Evolutionary conservation across 1,284 basidiomycete genomes (phyloP).

Genomic region (Tylopilus sp.): DNA sequence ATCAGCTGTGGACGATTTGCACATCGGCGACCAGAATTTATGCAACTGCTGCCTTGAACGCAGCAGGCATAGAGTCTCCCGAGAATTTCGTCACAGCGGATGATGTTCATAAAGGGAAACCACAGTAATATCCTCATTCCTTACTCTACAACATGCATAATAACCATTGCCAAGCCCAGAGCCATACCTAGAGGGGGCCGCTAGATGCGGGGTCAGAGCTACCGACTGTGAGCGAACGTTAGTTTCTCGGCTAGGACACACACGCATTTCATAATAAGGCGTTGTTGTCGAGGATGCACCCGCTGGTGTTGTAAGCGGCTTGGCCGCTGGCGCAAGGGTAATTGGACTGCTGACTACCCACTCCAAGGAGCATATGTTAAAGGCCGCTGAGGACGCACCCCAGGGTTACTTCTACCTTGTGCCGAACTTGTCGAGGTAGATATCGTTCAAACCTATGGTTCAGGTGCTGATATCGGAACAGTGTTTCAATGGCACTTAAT

Average conservation of each 20-base stretch:
- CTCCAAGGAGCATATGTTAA: conserved; percentile 60
- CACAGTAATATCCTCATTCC: conserved; percentile 47
- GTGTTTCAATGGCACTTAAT: conserved; percentile 28
- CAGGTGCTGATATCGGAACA: conserved; percentile 10
- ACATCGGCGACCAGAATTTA: conserved; percentile 66
- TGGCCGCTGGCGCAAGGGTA: conserved; percentile 76
- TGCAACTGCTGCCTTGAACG: conserved; percentile 52
- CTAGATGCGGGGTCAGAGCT: conserved; percentile 58
- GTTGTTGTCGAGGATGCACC: conserved; percentile 89
- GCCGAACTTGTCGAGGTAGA: conserved; percentile 58
- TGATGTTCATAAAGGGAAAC: conserved; percentile 79
- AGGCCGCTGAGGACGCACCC: conserved; percentile 45
- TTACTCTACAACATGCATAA: conserved; percentile 12
- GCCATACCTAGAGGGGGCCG: conserved; percentile 77
- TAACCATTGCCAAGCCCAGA: conserved; percentile 61
- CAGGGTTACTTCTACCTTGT: conserved; percentile 50
- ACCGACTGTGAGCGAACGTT: conserved; percentile 49
- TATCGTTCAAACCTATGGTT: not conserved
- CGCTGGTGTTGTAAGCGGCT: conserved; percentile 71
- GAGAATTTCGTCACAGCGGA: conserved; percentile 76
- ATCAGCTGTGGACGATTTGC: conserved; percentile 65
- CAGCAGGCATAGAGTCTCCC: conserved; percentile 55
- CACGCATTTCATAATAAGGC: conserved; percentile 40
- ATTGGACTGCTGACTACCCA: conserved; percentile 81
- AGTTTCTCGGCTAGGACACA: not conserved